Evolutionary conservation across 768 basidiomycete genomes (phyloP), one percentile per base, ranked within the genome.

Genomic region (Lactifluus subvellereus): DNA sequence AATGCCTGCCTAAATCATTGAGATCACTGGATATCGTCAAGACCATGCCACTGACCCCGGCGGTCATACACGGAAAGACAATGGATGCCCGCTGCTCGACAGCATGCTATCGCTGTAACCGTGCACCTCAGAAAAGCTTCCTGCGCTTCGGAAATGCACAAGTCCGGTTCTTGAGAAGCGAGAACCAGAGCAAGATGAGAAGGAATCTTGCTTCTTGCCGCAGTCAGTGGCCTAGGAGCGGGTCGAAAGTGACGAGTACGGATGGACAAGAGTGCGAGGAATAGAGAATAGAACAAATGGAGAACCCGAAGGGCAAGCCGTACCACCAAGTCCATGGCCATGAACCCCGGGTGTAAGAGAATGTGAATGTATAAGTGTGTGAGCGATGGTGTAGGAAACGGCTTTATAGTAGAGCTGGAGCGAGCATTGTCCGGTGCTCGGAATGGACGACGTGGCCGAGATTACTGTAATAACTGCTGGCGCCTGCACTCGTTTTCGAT

Each of bases 1-100:
- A 54, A 67, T 48, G 16, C 66, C 66, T 67, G 20, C 6, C 22
- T 76, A 10, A 50, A 42, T 81, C 82, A 85, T 14, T 51, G 56
- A 64, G 52, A 37, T 37, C 11, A 16, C 16, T 37, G 30, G 6
- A 55, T 30, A 20, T 2, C 7, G 22, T 30, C 22, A 53, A 35
- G 58, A 51, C 45, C 48, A 9, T 33, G 16, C 38, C 20, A 71
- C 83, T 60, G 69, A 91, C 91, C 90, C 59, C 81, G 75, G 60
- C 81, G 78, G 70, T 93, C 91, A 66, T 90, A 92, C 4, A 89
- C 78, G 10, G 85, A 89, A 52, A 93, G 75, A 55, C 80, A 79
- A 64, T 76, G 73, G 54, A 92, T 83, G 14, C 88, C 88, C 37
- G 77, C 74, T n/a, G 67, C 71, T 58, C 77, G 79, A 74, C 87